Percentiles rank a stretch among this genome's conserved stretches.
Conservation (phyloP, 768 basidiomycete species). For the Dioszegia aurantiaca region DNA sequence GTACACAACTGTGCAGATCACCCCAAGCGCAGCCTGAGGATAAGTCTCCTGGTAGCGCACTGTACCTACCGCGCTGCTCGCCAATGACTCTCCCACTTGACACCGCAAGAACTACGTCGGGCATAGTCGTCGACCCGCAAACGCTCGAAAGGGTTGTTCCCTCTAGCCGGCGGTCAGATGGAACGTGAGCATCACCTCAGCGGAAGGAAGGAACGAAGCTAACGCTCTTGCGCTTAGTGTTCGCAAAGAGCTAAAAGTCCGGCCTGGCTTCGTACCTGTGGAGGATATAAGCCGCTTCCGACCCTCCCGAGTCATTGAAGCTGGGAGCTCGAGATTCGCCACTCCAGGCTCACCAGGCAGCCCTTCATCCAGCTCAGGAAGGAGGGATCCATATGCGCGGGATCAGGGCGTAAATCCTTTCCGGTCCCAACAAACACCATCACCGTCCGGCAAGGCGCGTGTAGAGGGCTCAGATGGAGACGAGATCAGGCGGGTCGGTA, state of each 20-base stretch:
- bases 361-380: conserved; percentile 32
- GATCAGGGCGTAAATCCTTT: neutral
- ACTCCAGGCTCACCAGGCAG: conserved; percentile 75
- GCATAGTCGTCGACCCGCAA: conserved; percentile 79
- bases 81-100: conserved; percentile 72
- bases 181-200: conserved; percentile 62
- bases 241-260: conserved; percentile 81
- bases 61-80: too few species aligned
- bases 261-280: conserved; percentile 90
- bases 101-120: conserved; percentile 67
- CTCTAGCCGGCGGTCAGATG: conserved; percentile 74
- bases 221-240: too few species aligned
- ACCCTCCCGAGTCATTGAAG: conserved; percentile 65
- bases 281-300: conserved; percentile 88
- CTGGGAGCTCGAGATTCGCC: conserved; percentile 70
- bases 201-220: too few species aligned
- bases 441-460: conserved; percentile 17
- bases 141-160: conserved; percentile 87
- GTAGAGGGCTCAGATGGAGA: conserved; percentile 65
- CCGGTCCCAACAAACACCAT: conserved; percentile 6
- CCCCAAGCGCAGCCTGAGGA: too few species aligned
- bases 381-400: conserved; percentile 25
- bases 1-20: too few species aligned
- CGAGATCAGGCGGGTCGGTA: conserved; percentile 61
- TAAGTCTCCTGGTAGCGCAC: too few species aligned